Base-by-base conservation (phyloP, 768 basidiomycete species). In the Pulveroboletus sp. region DNA sequence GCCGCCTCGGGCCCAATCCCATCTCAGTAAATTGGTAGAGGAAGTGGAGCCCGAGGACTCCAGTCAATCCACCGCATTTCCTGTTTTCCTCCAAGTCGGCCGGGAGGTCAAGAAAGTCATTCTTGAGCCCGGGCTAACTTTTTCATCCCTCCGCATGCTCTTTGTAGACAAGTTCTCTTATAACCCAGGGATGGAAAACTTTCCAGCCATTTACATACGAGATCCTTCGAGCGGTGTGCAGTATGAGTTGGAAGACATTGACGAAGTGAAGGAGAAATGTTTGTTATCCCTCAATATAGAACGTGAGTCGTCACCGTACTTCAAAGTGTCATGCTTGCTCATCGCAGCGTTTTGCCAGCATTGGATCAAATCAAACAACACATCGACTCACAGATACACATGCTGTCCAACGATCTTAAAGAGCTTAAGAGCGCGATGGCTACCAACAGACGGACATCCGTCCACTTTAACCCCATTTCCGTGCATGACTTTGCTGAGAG, bases 311-410 rank as follows among this genome's bases (percentile, higher is more conserved):
- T 15, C 21, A 10, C 39, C 39, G 17, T 57, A 14, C 33, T 18
- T 8, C n/a, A 32, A 32, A n/a, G 24, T 54, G 31, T 49, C 24
- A 47, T 33, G 54, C 10, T 17, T 48, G 37, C 49, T 57, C 46
- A 61, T 35, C 41, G 26, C 36, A 7, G 3, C 18, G 28, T 46
- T 51, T 48, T 52, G 17, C 6, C 59, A 99, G 95, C 93, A 21
- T 83, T 98, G 47, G 94, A 99, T 69, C 95, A 98, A 66, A 95
- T 99, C 68, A 97, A 95, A 66, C 93, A 97, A 62, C 95, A 99
- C 65, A 94, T 99, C 57, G 95, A 99, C 62, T 62, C 82, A 2
- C 93, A 95, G 60, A 94, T 99, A 54, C 83, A 89, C 0, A 73
- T 73, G 0, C 73, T 99, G 15, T 83, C 90, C 28, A 85, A 86